Evolutionary conservation across 164 flowering plant genomes (phyloP).

Genomic region (Chloranthus sessilifolius): DNA sequence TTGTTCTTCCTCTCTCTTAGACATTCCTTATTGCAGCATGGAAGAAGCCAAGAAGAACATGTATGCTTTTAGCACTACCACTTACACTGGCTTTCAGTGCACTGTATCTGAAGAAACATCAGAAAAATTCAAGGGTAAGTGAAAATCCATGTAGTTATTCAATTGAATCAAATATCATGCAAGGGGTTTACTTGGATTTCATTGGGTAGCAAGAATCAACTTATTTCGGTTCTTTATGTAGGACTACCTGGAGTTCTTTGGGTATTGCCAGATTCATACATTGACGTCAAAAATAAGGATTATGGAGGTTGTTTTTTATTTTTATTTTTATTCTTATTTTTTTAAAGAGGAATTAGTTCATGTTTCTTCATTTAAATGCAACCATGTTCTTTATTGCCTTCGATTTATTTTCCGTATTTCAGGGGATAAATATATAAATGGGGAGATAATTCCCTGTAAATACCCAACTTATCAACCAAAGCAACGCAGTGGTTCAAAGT

Average conservation of each 20-base stretch:
- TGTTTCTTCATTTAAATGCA: too few species aligned
- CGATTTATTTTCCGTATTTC: slow-evolving; percentile 7
- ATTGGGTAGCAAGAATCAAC: not conserved
- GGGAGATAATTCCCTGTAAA: slow-evolving; percentile 93
- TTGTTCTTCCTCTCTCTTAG: not conserved
- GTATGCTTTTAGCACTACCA: slow-evolving; percentile 99
- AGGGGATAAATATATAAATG: slow-evolving; percentile 93
- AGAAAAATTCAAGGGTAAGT: slow-evolving; percentile 85
- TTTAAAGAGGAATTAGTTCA: too few species aligned
- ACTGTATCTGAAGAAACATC: slow-evolving; percentile 89
- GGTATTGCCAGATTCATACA: slow-evolving; percentile 95
- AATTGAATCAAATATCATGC: too few species aligned
- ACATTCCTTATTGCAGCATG: slow-evolving; percentile 50
- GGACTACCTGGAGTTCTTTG: slow-evolving; percentile 98
- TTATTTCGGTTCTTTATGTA: slow-evolving; percentile 18
- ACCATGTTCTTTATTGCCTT: not conserved
- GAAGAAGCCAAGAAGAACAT: slow-evolving; percentile 99
- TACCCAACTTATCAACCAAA: slow-evolving; percentile 95
- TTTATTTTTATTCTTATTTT: not conserved
- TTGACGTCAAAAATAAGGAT: slow-evolving; percentile 95
- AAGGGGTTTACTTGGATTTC: too few species aligned
- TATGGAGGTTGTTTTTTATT: slow-evolving; percentile 68
- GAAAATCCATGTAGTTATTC: not conserved
- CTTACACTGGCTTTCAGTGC: slow-evolving; percentile 97
- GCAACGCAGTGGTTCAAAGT: slow-evolving; percentile 52